Evolutionary conservation across 2,329 filamentous ascomycete species (phyloP).

Genomic region (Colletotrichum musicola): DNA sequence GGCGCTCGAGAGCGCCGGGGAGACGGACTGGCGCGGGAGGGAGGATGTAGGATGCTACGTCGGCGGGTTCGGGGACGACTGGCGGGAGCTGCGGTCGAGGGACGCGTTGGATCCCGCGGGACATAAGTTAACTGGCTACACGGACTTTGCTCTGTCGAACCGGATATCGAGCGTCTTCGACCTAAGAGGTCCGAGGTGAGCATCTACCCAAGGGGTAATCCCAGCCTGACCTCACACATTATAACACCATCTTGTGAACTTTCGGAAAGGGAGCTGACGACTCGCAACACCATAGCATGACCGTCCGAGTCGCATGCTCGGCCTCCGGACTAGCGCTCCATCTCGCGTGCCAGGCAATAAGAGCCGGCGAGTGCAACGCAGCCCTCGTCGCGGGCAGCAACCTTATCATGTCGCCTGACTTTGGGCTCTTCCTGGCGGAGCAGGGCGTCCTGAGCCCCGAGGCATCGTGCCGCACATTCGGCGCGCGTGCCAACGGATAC

Average conservation of each 20-base stretch:
- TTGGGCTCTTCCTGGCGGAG: slow-evolving; percentile 38
- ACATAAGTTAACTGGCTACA: slow-evolving; percentile 38
- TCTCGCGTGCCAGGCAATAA: slow-evolving; percentile 47
- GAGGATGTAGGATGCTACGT: slow-evolving; percentile 44
- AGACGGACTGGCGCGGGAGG: slow-evolving; percentile 43
- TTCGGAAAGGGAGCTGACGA: slow-evolving; percentile 5
- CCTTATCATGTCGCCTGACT: slow-evolving; percentile 43
- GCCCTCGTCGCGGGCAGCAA: slow-evolving; percentile 50
- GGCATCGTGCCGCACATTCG: slow-evolving; percentile 49
- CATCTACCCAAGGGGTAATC: too few species aligned
- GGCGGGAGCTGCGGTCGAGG: slow-evolving; percentile 39
- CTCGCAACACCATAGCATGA: slow-evolving; percentile 42
- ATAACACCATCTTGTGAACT: neutral
- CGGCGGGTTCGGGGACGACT: slow-evolving; percentile 46
- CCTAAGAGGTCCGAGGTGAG: slow-evolving; percentile 25
- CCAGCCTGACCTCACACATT: too few species aligned
- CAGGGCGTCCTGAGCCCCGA: slow-evolving; percentile 45
- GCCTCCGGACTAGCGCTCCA: slow-evolving; percentile 48
- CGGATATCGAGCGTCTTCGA: slow-evolving; percentile 40
- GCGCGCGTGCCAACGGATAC: slow-evolving; percentile 59
- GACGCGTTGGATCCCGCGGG: slow-evolving; percentile 31
- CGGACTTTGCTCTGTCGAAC: slow-evolving; percentile 42
- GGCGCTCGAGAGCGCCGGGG: slow-evolving; percentile 46
- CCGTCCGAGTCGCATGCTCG: slow-evolving; percentile 52
- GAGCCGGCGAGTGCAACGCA: slow-evolving; percentile 43